Percentiles rank a stretch among this genome's conserved stretches.
These are phyloP conservation scores for Hericium alpestre DNA, from an alignment of 768 basidiomycete genomes.

Conservation along the genomic window DNA sequence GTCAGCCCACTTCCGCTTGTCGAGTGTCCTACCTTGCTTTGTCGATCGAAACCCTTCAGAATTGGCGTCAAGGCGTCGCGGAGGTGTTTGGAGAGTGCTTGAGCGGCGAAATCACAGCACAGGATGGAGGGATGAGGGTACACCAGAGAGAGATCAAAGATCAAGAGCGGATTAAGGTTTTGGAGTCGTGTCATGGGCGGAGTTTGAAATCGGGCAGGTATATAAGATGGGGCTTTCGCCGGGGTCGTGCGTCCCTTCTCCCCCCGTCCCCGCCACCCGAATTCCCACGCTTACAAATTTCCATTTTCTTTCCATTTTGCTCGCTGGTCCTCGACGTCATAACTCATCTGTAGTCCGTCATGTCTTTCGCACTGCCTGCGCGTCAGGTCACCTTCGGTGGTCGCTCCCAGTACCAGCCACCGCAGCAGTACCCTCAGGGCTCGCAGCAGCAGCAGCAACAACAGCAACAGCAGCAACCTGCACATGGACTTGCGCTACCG, in stretches of 20 bases:
- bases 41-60: too few species aligned
- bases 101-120: neutral
- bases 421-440: neutral
- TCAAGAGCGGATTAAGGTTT: conserved; percentile 15
- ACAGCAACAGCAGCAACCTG: conserved; percentile 34
- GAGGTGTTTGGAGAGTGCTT: too few species aligned
- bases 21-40: neutral
- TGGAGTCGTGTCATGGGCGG: conserved; percentile 3
- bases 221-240: conserved; percentile 4
- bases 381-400: conserved; percentile 74
- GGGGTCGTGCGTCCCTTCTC: neutral
- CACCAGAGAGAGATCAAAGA: conserved; percentile 8
- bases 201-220: conserved; percentile 8
- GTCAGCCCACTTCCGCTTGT: neutral
- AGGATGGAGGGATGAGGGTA: neutral
- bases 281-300: conserved; percentile 14
- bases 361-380: conserved; percentile 63
- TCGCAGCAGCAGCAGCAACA: conserved; percentile 27
- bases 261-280: conserved; percentile 5
- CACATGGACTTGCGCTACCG: conserved; percentile 48
- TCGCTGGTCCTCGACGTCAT: neutral
- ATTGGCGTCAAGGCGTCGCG: too few species aligned
- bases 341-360: conserved; percentile 9
- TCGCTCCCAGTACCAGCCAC: conserved; percentile 36
- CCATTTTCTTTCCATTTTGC: neutral